Conservation (phyloP, 2,329 filamentous ascomycete species). For the Sphaerostilbella broomeana region DNA sequence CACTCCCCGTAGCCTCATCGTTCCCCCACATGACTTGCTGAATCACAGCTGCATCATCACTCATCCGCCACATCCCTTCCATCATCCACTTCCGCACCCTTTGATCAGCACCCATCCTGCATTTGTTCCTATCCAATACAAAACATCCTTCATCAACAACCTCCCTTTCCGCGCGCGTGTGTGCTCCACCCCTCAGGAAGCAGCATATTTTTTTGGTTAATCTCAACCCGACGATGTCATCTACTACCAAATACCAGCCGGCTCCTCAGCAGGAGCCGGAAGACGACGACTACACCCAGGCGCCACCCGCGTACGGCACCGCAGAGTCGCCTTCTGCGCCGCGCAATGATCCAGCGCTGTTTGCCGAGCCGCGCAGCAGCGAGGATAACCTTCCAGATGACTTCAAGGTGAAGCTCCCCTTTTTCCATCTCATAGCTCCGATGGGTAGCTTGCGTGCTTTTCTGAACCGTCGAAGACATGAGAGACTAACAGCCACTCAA, state of each 20-base stretch:
- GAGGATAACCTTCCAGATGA: conserved; percentile 93
- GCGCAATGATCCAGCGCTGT: conserved; percentile 51
- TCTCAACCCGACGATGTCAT: conserved; percentile 52
- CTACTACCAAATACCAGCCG: conserved; percentile 73
- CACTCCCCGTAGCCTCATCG: conserved; percentile 3
- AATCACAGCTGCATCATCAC: conserved; percentile 10
- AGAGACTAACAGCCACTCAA: too few relatives aligned
- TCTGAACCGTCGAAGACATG: too few relatives aligned
- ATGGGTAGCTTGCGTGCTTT: background rate
- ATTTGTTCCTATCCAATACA: background rate
- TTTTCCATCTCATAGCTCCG: background rate
- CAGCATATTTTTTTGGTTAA: background rate
- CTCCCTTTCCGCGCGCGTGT: too few relatives aligned
- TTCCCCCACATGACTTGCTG: conserved; percentile 13
- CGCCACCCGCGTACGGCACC: conserved; percentile 69
- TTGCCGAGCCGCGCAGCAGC: conserved; percentile 65
- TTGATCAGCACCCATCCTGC: background rate
- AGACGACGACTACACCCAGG: conserved; percentile 69
- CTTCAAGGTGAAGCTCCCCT: conserved; percentile 63
- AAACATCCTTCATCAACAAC: conserved; percentile 1
- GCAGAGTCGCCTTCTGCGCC: conserved; percentile 43
- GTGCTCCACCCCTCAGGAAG: too few relatives aligned
- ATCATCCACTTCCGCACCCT: background rate
- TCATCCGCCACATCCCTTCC: conserved; percentile 14
- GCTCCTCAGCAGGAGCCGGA: conserved; percentile 84